Percentiles rank a stretch among this genome's conserved stretches.
Conservation (phyloP, 2,329 filamentous ascomycete genomes). For the Xylaria digitata region DNA sequence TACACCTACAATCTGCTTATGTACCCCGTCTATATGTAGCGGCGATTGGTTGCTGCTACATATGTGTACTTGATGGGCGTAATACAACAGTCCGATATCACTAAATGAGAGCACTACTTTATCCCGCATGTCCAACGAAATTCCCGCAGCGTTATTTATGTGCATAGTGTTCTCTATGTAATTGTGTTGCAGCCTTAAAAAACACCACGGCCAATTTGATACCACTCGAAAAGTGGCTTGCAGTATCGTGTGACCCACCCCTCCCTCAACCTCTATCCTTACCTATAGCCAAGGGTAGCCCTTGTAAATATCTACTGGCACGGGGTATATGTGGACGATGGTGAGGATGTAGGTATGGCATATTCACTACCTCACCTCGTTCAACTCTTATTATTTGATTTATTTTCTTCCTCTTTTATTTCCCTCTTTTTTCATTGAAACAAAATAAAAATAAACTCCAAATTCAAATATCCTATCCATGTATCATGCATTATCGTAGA, state of each 20-base stretch:
- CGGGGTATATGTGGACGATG: background rate
- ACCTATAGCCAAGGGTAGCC: background rate
- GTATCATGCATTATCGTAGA: background rate
- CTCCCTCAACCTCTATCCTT: constrained; percentile 1
- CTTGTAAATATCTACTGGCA: too few relatives aligned
- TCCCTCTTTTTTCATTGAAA: background rate
- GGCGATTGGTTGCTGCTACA: background rate
- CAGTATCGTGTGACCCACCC: constrained; percentile 12
- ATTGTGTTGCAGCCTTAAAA: background rate
- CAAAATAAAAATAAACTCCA: too few relatives aligned
- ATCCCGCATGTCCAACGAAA: constrained; percentile 15
- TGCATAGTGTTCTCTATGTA: background rate
- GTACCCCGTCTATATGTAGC: background rate
- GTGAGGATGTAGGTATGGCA: background rate
- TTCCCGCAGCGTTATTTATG: constrained; percentile 26
- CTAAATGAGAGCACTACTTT: constrained; percentile 5
- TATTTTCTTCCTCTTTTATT: too few relatives aligned
- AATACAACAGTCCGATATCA: background rate
- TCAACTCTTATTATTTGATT: too few relatives aligned
- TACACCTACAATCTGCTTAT: background rate
- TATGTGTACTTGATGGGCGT: too few relatives aligned
- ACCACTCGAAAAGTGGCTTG: background rate
- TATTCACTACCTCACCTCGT: background rate
- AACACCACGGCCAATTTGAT: background rate
- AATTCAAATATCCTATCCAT: too few relatives aligned